A percentile compares a stretch with the other conserved stretches of the same genome.
Conservation (phyloP, 208 protist species). For the Trypanosoma scelopori region DNA sequence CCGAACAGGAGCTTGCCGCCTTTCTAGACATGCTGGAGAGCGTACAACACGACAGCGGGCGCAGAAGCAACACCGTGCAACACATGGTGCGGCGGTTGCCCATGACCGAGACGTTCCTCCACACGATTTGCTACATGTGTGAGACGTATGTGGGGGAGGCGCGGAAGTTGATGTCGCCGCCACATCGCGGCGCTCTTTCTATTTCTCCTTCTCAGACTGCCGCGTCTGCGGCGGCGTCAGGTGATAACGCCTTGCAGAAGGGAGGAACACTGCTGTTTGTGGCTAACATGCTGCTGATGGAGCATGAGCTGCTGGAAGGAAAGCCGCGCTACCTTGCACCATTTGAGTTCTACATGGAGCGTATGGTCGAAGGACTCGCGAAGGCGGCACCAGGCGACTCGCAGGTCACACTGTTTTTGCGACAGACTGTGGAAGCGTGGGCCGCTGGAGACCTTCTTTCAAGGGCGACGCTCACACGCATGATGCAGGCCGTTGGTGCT, state of each 20-base stretch:
- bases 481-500: slow-evolving; percentile 8
- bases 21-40: slow-evolving; percentile 32
- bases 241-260: slow-evolving; percentile 1
- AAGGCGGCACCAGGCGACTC: slow-evolving; percentile 4
- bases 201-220: background rate
- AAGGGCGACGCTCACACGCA: background rate
- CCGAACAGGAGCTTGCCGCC: slow-evolving; percentile 7
- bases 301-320: slow-evolving; percentile 18
- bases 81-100: slow-evolving; percentile 33
- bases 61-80: slow-evolving; percentile 10
- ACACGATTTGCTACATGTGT: slow-evolving; percentile 24
- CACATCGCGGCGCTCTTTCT: background rate
- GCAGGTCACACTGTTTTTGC: slow-evolving; percentile 10
- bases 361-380: slow-evolving; percentile 24
- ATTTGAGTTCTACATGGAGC: slow-evolving; percentile 27
- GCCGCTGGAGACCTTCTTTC: background rate
- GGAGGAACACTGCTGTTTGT: slow-evolving; percentile 31
- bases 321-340: slow-evolving; percentile 14
- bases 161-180: background rate
- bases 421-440: slow-evolving; percentile 18
- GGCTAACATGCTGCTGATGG: slow-evolving; percentile 10
- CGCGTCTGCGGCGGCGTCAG: background rate
- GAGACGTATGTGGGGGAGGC: slow-evolving; percentile 24
- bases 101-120: slow-evolving; percentile 40
- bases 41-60: background rate